phyloP scores from a whole-genome alignment of 768 basidiomycete genomes.

The Dacryopinax spathularia region DNA sequence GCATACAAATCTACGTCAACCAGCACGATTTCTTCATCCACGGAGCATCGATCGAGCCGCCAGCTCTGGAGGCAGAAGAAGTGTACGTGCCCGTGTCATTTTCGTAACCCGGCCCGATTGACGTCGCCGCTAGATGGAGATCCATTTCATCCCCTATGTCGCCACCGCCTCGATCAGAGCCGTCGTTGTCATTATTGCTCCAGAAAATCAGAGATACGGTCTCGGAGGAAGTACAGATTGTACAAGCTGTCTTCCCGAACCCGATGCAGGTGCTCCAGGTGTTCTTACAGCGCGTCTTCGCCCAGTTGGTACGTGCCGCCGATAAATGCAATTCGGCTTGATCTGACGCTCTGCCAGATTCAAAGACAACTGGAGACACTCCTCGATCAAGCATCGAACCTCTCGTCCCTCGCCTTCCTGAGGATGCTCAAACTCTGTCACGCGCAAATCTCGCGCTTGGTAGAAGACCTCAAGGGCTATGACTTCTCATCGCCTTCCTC shows the following conservation, averaged over 20 bases:
- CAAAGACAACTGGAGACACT: conserved; percentile 92
- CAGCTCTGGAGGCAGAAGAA: conserved; percentile 17
- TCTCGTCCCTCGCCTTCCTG: conserved; percentile 81
- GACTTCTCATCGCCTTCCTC: conserved; percentile 48
- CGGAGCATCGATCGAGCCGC: conserved; percentile 52
- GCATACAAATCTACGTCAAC: conserved; percentile 96
- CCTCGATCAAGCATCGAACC: conserved; percentile 52
- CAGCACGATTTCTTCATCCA: conserved; percentile 98
- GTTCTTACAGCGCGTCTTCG: conserved; percentile 92
- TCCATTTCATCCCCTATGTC: conserved; percentile 65
- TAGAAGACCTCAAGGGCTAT: conserved; percentile 84
- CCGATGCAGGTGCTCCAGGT: conserved; percentile 95
- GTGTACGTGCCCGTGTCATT: neutral
- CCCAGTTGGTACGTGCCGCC: conserved; percentile 66
- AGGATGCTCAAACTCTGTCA: conserved; percentile 84
- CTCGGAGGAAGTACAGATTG: conserved; percentile 91
- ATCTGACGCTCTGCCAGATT: conserved; percentile 40
- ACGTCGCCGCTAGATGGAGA: conserved; percentile 50
- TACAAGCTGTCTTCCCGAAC: conserved; percentile 96
- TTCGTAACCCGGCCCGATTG: neutral
- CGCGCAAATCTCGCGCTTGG: conserved; percentile 54
- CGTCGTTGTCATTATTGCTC: conserved; percentile 66
- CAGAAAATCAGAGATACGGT: conserved; percentile 81
- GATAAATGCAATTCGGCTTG: neutral
- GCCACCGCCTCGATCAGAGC: conserved; percentile 44